These are phyloP conservation scores for Parathielavia appendiculata DNA, from an alignment of 495 filamentous ascomycete genomes.

Conservation along the genomic window DNA sequence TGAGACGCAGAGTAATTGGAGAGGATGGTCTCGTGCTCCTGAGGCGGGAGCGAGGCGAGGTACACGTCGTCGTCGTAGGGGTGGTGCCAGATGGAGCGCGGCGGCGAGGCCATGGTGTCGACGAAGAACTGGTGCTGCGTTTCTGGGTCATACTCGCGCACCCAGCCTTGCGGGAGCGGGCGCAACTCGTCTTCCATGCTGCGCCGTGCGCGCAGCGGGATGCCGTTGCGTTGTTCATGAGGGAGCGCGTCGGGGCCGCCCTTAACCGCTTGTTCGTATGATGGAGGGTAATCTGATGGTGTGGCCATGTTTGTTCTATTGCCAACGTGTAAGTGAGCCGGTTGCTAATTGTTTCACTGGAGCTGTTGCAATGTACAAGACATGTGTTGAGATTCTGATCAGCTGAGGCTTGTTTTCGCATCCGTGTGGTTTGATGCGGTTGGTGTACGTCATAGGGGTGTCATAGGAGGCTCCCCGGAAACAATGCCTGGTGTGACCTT, in stretches of 20 bases:
- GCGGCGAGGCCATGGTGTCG: conserved; percentile 25
- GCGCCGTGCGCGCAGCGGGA: conserved; percentile 26
- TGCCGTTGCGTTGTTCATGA: conserved; percentile 18
- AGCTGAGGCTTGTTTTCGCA: background rate
- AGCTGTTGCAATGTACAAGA: too few relatives aligned
- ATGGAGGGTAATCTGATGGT: conserved; percentile 16
- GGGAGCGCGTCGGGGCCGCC: conserved; percentile 8
- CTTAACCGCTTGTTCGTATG: conserved; percentile 20
- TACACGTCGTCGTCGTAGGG: conserved; percentile 30
- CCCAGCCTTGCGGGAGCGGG: conserved; percentile 26
- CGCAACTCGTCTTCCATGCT: conserved; percentile 36
- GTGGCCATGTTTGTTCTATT: conserved; percentile 5
- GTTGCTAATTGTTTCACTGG: too few relatives aligned
- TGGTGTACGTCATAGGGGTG: background rate
- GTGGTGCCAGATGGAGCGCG: conserved; percentile 32
- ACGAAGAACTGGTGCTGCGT: conserved; percentile 34
- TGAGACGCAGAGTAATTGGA: background rate
- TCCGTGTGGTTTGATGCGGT: background rate
- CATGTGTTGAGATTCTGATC: too few relatives aligned
- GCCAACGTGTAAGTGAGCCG: background rate
- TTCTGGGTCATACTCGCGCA: conserved; percentile 28
- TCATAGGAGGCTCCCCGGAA: background rate
- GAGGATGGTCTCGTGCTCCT: conserved; percentile 15
- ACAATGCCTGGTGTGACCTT: too few relatives aligned
- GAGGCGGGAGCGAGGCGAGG: conserved; percentile 13